Conservation (phyloP, 805 yeast genomes). For the Metschnikowia cerradonensis region DNA sequence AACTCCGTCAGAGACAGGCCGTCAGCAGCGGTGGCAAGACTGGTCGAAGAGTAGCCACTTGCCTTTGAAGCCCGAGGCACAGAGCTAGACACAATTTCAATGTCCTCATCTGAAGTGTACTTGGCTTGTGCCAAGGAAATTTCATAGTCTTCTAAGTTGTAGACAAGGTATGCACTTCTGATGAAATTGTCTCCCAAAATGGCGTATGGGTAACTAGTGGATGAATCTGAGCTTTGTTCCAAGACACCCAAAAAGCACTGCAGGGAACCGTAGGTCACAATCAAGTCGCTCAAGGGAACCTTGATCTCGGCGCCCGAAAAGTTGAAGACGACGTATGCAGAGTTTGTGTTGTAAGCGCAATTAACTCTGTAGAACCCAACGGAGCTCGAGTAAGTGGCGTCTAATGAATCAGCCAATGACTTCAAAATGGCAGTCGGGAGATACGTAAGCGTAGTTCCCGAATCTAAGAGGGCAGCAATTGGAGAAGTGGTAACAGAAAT, state of each 20-base stretch:
- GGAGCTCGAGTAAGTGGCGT: conserved; percentile 1
- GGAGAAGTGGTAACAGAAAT: conserved; percentile 4
- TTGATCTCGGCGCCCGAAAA: conserved; percentile 57
- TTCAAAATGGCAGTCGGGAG: conserved; percentile 37
- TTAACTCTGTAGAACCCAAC: conserved; percentile 8
- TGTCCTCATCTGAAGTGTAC: conserved; percentile 29
- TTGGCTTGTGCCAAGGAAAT: conserved; percentile 51
- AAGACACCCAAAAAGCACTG: conserved; percentile 28
- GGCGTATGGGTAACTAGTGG: conserved; percentile 51
- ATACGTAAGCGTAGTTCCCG: conserved; percentile 51
- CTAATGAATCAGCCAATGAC: conserved; percentile 12
- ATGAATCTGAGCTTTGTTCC: conserved; percentile 14
- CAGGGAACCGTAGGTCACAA: conserved; percentile 15
- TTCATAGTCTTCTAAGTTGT: conserved; percentile 54
- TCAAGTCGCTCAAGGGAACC: conserved; percentile 41
- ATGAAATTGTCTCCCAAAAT: conserved; percentile 66
- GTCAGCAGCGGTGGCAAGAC: conserved; percentile 5
- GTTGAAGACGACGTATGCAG: conserved; percentile 29
- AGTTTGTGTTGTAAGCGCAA: conserved; percentile 11
- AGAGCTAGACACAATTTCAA: conserved; percentile 41
- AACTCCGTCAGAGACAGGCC: conserved; percentile 1
- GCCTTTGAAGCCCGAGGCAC: conserved; percentile 55
- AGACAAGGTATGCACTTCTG: conserved; percentile 60
- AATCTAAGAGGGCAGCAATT: conserved; percentile 37
- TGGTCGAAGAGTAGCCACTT: conserved; percentile 41